Evolutionary conservation across 768 basidiomycete species (phyloP).

Genomic region (Tephrocybe sp.): DNA sequence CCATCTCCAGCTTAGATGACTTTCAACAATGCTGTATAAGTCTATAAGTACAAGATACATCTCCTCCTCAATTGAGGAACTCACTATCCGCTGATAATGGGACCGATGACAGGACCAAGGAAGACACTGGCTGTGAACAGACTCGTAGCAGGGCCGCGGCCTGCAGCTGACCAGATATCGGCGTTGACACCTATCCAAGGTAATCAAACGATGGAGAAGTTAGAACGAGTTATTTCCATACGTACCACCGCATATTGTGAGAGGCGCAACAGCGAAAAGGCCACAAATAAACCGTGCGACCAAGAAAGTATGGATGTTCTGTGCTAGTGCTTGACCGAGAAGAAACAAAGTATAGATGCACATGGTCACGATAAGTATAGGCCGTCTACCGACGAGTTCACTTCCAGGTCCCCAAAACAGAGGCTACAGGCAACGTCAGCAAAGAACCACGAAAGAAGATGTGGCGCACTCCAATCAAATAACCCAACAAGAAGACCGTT

Average conservation of each 20-base stretch:
- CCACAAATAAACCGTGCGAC: constrained; percentile 62
- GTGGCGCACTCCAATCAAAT: constrained; percentile 41
- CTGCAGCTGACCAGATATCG: constrained; percentile 53
- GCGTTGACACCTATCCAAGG: constrained; percentile 43
- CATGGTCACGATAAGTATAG: constrained; percentile 52
- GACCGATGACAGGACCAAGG: constrained; percentile 60
- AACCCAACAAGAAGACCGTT: constrained; percentile 49
- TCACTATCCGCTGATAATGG: constrained; percentile 60
- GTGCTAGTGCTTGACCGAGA: constrained; percentile 59
- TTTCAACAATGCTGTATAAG: constrained; percentile 41
- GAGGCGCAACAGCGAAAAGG: constrained; percentile 57
- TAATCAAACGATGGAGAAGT: background rate
- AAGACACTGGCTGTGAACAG: constrained; percentile 62
- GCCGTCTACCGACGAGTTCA: constrained; percentile 54
- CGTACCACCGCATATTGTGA: constrained; percentile 53
- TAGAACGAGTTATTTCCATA: constrained; percentile 1
- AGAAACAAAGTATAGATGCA: constrained; percentile 49
- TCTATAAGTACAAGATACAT: background rate
- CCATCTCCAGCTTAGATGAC: constrained; percentile 57
- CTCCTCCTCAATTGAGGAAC: constrained; percentile 16
- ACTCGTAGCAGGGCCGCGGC: constrained; percentile 52
- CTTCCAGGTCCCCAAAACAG: constrained; percentile 60
- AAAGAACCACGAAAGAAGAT: background rate
- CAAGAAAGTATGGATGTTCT: constrained; percentile 55
- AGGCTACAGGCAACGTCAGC: constrained; percentile 28